Base-by-base conservation (phyloP, 345 rosid species). In the Hibiscus tridactylites region DNA sequence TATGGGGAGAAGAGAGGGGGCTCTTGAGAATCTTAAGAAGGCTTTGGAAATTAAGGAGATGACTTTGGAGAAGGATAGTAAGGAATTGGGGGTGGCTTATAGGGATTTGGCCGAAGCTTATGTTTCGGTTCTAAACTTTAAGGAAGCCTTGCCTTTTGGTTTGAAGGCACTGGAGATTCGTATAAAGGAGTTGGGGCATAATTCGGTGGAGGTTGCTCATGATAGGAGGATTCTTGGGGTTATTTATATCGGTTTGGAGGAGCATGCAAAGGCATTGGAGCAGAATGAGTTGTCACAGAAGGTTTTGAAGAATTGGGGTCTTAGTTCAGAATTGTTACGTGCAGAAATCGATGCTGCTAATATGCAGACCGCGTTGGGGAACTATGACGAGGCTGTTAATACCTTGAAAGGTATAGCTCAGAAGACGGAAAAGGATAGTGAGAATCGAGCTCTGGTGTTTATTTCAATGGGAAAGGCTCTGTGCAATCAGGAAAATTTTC, bases 1-100 rank as follows among this genome's bases (percentile, higher is more conserved):
- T 1, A 87, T 90, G 88, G 99, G 98, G 24, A 86, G 97, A 76
- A 72, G 94, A 71, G 99, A 95, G 75, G 99, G 89, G 82, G 99
- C 97, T 65, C 68, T 95, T 26, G 87, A 73, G 81, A 87, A 90
- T 83, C 81, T 88, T 71, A 84, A 82, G 76, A 88, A 85, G 85
- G 84, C 90, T 82, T 57, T 92, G 72, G 90, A 89, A 86, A 88
- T 95, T 39, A 95, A 92, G 72, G 92, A 84, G 72, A 70, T 84
- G 85, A 84, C 76, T 67, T 80, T 88, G 78, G 98, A 84, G 59
- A 88, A 88, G 75, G 96, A 83, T 72, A 83, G 98, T 56, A 78
- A 79, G 73, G 99, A 92, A 80, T 79, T 95, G 72, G 99, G 93
- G 26, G 87, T 81, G 68, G 91, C 87, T 1, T 78, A 89, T 78